A percentile compares a stretch with the other conserved stretches of the same genome.
phyloP scores from a whole-genome alignment of 2,329 filamentous ascomycete species.

The Fusarium acutatum region DNA sequence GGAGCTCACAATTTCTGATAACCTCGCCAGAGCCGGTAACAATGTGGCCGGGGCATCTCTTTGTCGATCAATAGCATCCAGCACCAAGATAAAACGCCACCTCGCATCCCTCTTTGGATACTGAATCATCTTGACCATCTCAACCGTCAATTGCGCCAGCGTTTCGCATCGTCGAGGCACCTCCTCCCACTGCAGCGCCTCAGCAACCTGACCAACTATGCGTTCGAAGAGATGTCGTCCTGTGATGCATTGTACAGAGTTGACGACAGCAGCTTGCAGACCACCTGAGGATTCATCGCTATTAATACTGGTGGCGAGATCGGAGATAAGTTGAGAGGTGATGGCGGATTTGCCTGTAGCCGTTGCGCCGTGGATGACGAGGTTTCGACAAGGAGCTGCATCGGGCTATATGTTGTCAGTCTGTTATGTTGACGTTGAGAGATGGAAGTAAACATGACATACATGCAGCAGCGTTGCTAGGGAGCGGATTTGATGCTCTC shows the following conservation, averaged over 20 bases:
- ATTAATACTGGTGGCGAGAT: constrained; percentile 33
- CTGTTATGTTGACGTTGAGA: neutral
- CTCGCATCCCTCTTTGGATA: constrained; percentile 48
- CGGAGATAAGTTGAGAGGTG: constrained; percentile 57
- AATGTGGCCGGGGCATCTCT: constrained; percentile 82
- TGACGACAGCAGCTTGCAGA: constrained; percentile 68
- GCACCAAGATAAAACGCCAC: constrained; percentile 79
- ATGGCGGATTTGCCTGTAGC: constrained; percentile 87
- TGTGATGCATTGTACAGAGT: constrained; percentile 80
- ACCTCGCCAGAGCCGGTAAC: constrained; percentile 79
- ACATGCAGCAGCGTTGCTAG: constrained; percentile 64
- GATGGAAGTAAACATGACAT: constrained; percentile 46
- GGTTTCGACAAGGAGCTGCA: constrained; percentile 74
- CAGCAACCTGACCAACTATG: constrained; percentile 67
- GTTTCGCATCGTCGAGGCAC: constrained; percentile 77
- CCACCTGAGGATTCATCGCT: constrained; percentile 40
- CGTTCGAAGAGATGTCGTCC: constrained; percentile 80
- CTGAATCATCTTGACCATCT: constrained; percentile 72
- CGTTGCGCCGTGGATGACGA: constrained; percentile 85
- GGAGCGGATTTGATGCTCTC: constrained; percentile 67
- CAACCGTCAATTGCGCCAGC: constrained; percentile 77
- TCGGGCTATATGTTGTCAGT: constrained; percentile 56
- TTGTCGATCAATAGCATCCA: constrained; percentile 88
- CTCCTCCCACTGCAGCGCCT: constrained; percentile 58
- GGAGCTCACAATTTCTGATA: constrained; percentile 77